Conservation (phyloP, 2,329 filamentous ascomycete species). For the Phaeophleospora eucalypticola region DNA sequence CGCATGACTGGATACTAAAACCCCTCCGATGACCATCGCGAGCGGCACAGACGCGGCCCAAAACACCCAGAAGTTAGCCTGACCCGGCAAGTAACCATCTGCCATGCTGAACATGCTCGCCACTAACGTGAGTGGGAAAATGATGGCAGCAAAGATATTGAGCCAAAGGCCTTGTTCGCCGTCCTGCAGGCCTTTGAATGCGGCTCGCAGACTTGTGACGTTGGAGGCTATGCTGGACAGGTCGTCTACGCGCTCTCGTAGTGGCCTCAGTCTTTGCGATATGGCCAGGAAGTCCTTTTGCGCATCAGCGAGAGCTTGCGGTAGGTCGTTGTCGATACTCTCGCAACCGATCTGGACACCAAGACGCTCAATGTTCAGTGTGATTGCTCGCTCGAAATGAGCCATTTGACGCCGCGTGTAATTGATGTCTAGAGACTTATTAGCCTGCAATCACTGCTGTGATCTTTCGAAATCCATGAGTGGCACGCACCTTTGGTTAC, state of each 20-base stretch:
- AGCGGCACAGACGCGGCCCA: conserved; percentile 23
- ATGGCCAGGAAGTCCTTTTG: conserved; percentile 24
- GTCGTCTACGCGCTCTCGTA: conserved; percentile 19
- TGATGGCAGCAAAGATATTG: conserved; percentile 20
- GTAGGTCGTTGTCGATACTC: conserved; percentile 1
- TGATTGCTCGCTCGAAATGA: conserved; percentile 20
- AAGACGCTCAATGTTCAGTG: conserved; percentile 20
- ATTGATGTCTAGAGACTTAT: conserved; percentile 14
- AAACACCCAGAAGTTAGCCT: conserved; percentile 21
- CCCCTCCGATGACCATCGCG: conserved; percentile 8
- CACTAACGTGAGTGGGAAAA: conserved; percentile 16
- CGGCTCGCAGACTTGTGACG: conserved; percentile 18
- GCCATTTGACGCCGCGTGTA: conserved; percentile 20
- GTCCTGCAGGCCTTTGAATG: conserved; percentile 22
- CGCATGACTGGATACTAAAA: background rate
- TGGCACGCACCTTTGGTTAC: conserved; percentile 5
- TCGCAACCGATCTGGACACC: conserved; percentile 14
- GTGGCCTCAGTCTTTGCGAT: conserved; percentile 14
- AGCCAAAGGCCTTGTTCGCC: conserved; percentile 21
- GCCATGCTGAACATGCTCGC: conserved; percentile 17
- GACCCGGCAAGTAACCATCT: conserved; percentile 18
- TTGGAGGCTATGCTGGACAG: conserved; percentile 20
- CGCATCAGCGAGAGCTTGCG: conserved; percentile 13
- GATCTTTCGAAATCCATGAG: background rate
- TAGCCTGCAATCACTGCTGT: background rate